Conservation (phyloP, 495 filamentous ascomycete genomes). For the Daldinia loculata region DNA sequence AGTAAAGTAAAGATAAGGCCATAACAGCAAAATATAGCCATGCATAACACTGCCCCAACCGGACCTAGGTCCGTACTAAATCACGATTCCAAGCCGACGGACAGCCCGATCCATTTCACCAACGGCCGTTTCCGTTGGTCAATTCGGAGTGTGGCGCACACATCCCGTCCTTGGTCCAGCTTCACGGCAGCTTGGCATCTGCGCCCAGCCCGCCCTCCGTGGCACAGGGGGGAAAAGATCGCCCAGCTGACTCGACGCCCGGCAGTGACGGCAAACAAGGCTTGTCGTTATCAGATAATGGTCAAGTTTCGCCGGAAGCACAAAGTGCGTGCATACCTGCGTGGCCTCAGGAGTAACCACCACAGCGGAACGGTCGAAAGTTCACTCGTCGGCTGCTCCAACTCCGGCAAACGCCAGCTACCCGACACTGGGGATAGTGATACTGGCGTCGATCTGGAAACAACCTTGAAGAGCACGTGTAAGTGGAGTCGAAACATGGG, state of each 20-base stretch:
- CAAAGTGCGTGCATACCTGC: slow-evolving; percentile 32
- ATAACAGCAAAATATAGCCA: neutral
- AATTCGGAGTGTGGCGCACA: neutral
- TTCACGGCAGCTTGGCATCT: slow-evolving; percentile 7
- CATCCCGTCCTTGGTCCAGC: neutral
- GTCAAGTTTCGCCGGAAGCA: slow-evolving; percentile 14
- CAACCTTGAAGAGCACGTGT: slow-evolving; percentile 28
- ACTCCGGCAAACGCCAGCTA: slow-evolving; percentile 10
- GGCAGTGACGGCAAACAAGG: slow-evolving; percentile 21
- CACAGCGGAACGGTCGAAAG: neutral
- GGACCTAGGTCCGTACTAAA: neutral
- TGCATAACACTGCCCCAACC: neutral
- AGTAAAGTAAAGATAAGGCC: neutral
- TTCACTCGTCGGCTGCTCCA: neutral
- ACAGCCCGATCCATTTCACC: neutral
- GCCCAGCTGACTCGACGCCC: slow-evolving; percentile 24
- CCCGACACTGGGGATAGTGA: slow-evolving; percentile 11
- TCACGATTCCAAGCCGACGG: neutral
- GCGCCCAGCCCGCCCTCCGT: slow-evolving; percentile 3
- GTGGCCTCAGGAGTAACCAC: slow-evolving; percentile 19
- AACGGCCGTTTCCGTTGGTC: neutral
- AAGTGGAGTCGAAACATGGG: slow-evolving; percentile 6
- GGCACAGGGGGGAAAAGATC: neutral
- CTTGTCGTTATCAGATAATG: slow-evolving; percentile 14
- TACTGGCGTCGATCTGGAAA: neutral